A percentile compares a stretch with the other conserved stretches of the same genome.
Conservation (phyloP, 192 early-diverging fungal species). For the Haplosporangium gracile region DNA sequence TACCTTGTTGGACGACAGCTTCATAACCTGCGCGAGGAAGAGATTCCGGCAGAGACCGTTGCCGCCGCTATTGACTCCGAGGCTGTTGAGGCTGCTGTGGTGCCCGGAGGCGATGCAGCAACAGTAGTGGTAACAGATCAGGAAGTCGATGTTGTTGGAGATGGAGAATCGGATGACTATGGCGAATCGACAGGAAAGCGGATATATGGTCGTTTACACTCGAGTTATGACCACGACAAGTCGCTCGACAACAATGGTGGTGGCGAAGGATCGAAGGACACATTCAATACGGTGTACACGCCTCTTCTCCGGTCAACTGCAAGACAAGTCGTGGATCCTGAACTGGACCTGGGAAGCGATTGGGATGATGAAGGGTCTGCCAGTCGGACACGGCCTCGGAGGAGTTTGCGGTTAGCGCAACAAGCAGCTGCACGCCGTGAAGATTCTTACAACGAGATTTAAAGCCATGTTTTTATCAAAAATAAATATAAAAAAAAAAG, state of each 20-base stretch:
- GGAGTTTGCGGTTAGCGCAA: constrained; percentile 15
- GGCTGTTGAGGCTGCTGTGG: neutral
- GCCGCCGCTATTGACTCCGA: neutral
- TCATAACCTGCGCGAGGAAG: constrained; percentile 35
- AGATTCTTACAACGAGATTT: neutral
- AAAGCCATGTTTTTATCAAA: neutral
- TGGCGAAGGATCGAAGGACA: neutral
- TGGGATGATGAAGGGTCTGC: constrained; percentile 24
- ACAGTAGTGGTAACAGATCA: neutral
- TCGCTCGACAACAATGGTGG: neutral
- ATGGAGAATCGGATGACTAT: neutral
- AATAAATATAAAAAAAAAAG: neutral
- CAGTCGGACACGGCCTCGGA: constrained; percentile 15
- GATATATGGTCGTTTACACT: neutral
- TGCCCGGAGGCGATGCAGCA: neutral
- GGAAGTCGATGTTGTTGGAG: neutral
- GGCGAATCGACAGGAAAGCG: neutral
- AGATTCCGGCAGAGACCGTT: neutral
- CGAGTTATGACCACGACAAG: neutral
- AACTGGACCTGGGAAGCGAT: constrained; percentile 3
- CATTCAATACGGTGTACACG: neutral
- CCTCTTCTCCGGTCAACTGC: constrained; percentile 5
- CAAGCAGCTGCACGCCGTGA: constrained; percentile 7
- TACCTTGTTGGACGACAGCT: constrained; percentile 49
- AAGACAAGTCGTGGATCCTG: constrained; percentile 17